phyloP scores from a whole-genome alignment of 768 basidiomycete species.

The Rhizopogon roseolus region DNA sequence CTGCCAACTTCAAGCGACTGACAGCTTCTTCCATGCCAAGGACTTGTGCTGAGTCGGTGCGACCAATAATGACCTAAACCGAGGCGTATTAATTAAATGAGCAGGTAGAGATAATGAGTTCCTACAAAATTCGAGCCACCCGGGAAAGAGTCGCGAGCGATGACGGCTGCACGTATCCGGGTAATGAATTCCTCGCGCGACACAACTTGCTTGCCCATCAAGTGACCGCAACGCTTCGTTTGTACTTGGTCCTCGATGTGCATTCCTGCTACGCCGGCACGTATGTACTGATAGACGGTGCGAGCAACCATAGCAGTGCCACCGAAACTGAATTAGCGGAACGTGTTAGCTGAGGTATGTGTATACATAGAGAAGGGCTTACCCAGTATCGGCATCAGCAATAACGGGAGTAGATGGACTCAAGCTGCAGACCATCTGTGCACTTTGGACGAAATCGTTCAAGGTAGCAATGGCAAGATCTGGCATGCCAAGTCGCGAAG shows the following conservation, averaged over 20 bases:
- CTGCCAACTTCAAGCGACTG: constrained; percentile 59
- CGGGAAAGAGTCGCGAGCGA: constrained; percentile 71
- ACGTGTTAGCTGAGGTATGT: constrained; percentile 12
- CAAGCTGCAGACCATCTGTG: constrained; percentile 65
- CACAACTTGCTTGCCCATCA: constrained; percentile 79
- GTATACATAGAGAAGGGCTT: constrained; percentile 6
- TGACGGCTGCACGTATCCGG: constrained; percentile 72
- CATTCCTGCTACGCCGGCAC: constrained; percentile 66
- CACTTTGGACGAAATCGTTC: constrained; percentile 71
- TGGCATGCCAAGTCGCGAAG: constrained; percentile 73
- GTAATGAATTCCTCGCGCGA: constrained; percentile 72
- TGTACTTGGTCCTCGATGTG: constrained; percentile 85
- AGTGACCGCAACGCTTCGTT: constrained; percentile 74
- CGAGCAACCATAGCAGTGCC: constrained; percentile 73
- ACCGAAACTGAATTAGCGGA: constrained; percentile 42
- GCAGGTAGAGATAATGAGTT: background rate
- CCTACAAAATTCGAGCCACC: constrained; percentile 71
- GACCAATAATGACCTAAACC: constrained; percentile 60
- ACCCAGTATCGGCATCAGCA: constrained; percentile 80
- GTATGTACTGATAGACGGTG: constrained; percentile 66
- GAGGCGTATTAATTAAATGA: background rate
- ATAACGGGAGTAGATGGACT: constrained; percentile 66
- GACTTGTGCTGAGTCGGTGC: constrained; percentile 76
- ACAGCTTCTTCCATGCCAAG: constrained; percentile 77
- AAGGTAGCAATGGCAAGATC: constrained; percentile 75